phyloP scores from a whole-genome alignment of 441 rosid species.

The Omphalea diandra region DNA sequence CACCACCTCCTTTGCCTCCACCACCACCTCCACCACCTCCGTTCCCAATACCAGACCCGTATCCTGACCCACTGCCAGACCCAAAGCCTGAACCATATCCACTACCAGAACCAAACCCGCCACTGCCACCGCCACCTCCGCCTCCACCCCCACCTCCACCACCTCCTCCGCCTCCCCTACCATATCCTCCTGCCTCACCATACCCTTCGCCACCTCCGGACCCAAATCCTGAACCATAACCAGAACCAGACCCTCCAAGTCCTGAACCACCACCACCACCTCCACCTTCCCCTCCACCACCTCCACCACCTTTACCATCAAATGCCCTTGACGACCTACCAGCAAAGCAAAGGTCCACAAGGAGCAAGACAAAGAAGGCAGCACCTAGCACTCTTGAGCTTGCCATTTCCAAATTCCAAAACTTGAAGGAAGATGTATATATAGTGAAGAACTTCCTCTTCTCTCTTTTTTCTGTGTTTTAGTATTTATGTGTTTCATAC shows the following conservation, averaged over 20 bases:
- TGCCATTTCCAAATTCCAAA: slow-evolving; percentile 23
- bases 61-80: slow-evolving; percentile 33
- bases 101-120: slow-evolving; percentile 31
- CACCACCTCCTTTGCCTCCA: slow-evolving; percentile 41
- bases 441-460: no score
- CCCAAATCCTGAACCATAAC: slow-evolving; percentile 32
- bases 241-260: slow-evolving; percentile 13
- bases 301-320: slow-evolving; percentile 31
- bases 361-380: slow-evolving; percentile 44
- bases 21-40: slow-evolving; percentile 45
- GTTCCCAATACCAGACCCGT: slow-evolving; percentile 27
- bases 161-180: slow-evolving; percentile 27
- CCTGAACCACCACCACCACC: slow-evolving; percentile 19
- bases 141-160: slow-evolving; percentile 29
- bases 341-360: slow-evolving; percentile 44
- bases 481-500: background rate
- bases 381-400: slow-evolving; percentile 34
- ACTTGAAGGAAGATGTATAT: background rate
- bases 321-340: slow-evolving; percentile 36
- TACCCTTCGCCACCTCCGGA: slow-evolving; percentile 36
- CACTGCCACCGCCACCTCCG: slow-evolving; percentile 33
- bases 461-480: no score
- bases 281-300: slow-evolving; percentile 35
- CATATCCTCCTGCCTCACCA: slow-evolving; percentile 32
- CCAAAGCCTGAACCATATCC: slow-evolving; percentile 52